Base-by-base conservation (phyloP, 2,329 filamentous ascomycete genomes). In the Sclerotinia minor region DNA sequence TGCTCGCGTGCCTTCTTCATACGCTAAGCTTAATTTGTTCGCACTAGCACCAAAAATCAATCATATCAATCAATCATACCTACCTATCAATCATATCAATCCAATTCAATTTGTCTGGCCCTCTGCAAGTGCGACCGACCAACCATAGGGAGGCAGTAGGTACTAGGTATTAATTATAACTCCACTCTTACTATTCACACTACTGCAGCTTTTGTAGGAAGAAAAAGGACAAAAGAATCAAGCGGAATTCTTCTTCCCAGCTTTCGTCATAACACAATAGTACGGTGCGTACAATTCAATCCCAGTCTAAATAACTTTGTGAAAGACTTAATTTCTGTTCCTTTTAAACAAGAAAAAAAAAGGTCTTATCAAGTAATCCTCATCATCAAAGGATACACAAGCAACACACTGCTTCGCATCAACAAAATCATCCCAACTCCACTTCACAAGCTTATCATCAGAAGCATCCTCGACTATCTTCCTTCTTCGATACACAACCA, bases 241-340 rank as follows among this genome's bases (percentile, higher is more conserved):
- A 59, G 26, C 41, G 26, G 19, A 17, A 5, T 32, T 59, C 41
- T 59, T 59, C 57, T 60, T 47, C 24, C 21, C 44, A 60, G 26
- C 58, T 60, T 60, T 60, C 44, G 58, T 60, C 58, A 60, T 60
- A 49, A 47, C 44, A 29, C 26, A 50, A 52, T 64, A n/a, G n/a
- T n/a, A n/a, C n/a, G n/a, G n/a, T n/a, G n/a, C n/a, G n/a, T n/a
- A 52, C 60, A 63, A 52, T 52, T 52, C 60, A 63, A 63, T 24
- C 35, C 26, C 24, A 29, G n/a, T n/a, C n/a, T n/a, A 26, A 7
- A n/a, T 24, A 41, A 45, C 19, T n/a, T 50, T n/a, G 35, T 35
- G 26, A 47, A 29, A 57, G 41, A 57, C 44, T 41, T n/a, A n/a
- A 45, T 15, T 47, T 53, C n/a, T 0, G 21, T 41, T 60, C 17